Evolutionary conservation across 768 basidiomycete species (phyloP).

Genomic region (Lyophyllum decastes): DNA sequence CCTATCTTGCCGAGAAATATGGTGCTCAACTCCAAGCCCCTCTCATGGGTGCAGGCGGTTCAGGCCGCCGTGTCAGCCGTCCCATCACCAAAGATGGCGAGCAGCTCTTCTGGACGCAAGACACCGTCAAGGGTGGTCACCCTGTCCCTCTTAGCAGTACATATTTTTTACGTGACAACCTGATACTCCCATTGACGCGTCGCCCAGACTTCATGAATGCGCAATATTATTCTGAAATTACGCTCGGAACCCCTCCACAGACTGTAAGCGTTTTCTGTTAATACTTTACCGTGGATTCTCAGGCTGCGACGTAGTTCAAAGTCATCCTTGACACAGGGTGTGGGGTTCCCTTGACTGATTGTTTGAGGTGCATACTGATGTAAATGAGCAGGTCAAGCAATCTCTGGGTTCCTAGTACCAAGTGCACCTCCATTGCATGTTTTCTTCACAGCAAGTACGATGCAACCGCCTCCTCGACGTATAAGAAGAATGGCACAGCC

Average conservation of each 20-base stretch:
- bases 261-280: conserved; percentile 42
- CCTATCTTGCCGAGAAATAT: conserved; percentile 95
- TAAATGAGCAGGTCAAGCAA: conserved; percentile 70
- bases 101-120: conserved; percentile 81
- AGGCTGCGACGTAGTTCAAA: conserved; percentile 63
- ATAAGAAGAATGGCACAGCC: conserved; percentile 86
- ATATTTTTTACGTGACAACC: conserved; percentile 28
- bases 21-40: conserved; percentile 58
- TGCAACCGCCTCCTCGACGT: conserved; percentile 71
- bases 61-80: conserved; percentile 58
- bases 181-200: conserved; percentile 5
- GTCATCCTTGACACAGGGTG: conserved; percentile 94
- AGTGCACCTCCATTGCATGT: conserved; percentile 88
- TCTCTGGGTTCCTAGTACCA: conserved; percentile 86
- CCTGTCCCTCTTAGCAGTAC: conserved; percentile 85
- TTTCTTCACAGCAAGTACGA: conserved; percentile 96
- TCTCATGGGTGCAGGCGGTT: conserved; percentile 73
- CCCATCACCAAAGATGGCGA: conserved; percentile 46
- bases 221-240: conserved; percentile 92
- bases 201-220: conserved; percentile 96
- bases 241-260: conserved; percentile 84
- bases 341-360: background rate
- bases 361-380: background rate
- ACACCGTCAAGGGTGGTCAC: conserved; percentile 77
- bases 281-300: background rate